phyloP scores from a whole-genome alignment of 1,284 basidiomycete species.

The Cutaneotrichosporon mucoides region DNA sequence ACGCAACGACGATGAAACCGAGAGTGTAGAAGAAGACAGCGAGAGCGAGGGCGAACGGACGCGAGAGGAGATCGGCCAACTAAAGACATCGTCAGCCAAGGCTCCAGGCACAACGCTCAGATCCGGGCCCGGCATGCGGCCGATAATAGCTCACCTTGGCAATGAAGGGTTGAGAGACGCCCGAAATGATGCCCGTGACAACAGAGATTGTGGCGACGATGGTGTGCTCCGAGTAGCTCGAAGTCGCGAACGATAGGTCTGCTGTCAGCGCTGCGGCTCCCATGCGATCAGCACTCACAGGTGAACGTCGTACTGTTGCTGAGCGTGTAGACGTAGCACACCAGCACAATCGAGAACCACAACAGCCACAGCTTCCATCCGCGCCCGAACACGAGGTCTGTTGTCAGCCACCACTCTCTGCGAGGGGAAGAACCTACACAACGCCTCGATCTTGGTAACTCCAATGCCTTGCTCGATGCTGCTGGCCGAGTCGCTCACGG shows the following conservation, averaged over 20 bases:
- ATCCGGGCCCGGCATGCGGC: no score
- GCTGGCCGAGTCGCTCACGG: neutral
- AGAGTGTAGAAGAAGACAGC: constrained; percentile 35
- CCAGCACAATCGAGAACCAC: constrained; percentile 27
- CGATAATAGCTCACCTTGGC: constrained; percentile 29
- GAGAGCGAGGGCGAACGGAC: constrained; percentile 27
- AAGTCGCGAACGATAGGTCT: constrained; percentile 37
- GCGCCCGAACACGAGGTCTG: constrained; percentile 29
- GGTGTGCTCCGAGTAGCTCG: constrained; percentile 37
- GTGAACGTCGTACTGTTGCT: constrained; percentile 25
- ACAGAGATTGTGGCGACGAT: constrained; percentile 37
- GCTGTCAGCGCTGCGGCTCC: neutral
- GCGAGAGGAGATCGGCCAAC: constrained; percentile 28
- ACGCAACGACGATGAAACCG: constrained; percentile 38
- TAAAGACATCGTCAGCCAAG: neutral
- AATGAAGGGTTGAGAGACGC: constrained; percentile 44
- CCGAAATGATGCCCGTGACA: constrained; percentile 36
- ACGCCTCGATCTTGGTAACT: constrained; percentile 36
- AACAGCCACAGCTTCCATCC: constrained; percentile 21
- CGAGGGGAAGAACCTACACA: constrained; percentile 15
- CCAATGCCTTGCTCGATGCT: constrained; percentile 25
- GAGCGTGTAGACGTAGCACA: constrained; percentile 28
- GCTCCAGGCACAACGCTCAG: no score
- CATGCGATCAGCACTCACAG: constrained; percentile 8
- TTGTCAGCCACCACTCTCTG: neutral